Base-by-base conservation (phyloP, 1,284 basidiomycete species). In the Cutaneotrichosporon cavernicola region DNA sequence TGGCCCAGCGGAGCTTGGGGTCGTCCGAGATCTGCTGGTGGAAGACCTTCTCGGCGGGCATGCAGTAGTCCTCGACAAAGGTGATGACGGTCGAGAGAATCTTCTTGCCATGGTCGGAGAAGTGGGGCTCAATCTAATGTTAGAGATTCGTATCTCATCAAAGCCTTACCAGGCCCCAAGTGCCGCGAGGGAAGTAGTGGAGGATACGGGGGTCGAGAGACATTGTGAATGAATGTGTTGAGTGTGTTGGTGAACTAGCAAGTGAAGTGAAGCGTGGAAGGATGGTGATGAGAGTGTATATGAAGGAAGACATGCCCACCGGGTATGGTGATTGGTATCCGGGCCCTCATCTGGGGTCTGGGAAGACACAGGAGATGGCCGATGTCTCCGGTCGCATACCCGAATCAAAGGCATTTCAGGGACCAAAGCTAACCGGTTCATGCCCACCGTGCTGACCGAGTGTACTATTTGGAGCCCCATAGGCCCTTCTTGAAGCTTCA, bases 31-130 rank as follows among this genome's bases (percentile, higher is more conserved):
- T 78, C 79, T 97, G 94, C 2, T 89, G 87, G 75, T 90, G 88
- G 68, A 89, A 92, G 58, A 96, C 81, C 63, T 84, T 86, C 72
- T 85, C 83, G 36, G 92, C 89, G 49, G 95, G 96, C 56, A 89
- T 81, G 66, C 95, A 88, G 68, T 97, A 94, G 65, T 93, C 88
- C 92, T 92, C 87, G 63, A 95, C 85, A 79, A 98, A 98, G 55
- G 83, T 82, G 74, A 97, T 86, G 62, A 98, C 85, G 74, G 90
- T 93, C 58, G 86, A 84, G 55, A 98, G 84, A 6, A 87, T 90
- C 72, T 93, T 88, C 82, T 93, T 95, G 46, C 89, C 96, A 72
- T 86, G 91, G 13, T 88, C 86, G 7, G 91, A 91, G 85, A 98
- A 90, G 81, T 91, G 92, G 84, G 92, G 89, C 82, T 94, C 90